Base-by-base conservation (phyloP, 2,329 filamentous ascomycete genomes). In the Boeremia lycopersici region DNA sequence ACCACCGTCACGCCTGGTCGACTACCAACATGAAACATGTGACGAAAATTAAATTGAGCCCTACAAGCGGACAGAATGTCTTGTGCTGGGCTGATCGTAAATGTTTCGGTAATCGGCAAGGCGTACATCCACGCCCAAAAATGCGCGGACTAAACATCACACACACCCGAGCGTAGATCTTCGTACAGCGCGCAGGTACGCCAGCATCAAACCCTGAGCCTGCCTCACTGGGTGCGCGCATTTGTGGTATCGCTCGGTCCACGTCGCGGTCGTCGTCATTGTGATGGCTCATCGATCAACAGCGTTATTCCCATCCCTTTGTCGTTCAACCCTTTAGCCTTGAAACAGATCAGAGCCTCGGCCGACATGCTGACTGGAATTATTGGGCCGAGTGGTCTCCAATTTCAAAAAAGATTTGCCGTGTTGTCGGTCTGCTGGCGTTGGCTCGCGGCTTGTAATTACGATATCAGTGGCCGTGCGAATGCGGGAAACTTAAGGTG, bases 41-140 rank as follows among this genome's bases (percentile, higher is more conserved):
- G 62, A 68, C 59, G 57, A 60, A 48, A 31, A 55, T 49, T 49
- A 55, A 30, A 17, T 46, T 29, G 41, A 36, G 19, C 40, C 29
- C 48, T 31, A 43, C n/a, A 36, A 35, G 43, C 38, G 31, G 39
- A 44, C 19, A 39, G 41, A 42, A 28, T 26, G 26, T 29, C 34
- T 23, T 30, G 23, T 36, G 40, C 51, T 44, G 50, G 23, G 33
- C 44, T 23, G 35, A 36, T 25, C 17, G 25, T 35, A 30, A 45
- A 34, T 45, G 28, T 33, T 51, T 64, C 53, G 61, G 58, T 58
- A 55, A 54, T 59, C 60, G 64, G 62, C 59, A 50, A 52, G 17
- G 52, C 33, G 46, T 42, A 57, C 59, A 55, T 62, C 63, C 61
- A 65, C 59, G 62, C 53, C 55, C 58, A 61, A 64, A 63, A 58